phyloP scores from a whole-genome alignment of 1,284 basidiomycete genomes.

The Malassezia equina region DNA sequence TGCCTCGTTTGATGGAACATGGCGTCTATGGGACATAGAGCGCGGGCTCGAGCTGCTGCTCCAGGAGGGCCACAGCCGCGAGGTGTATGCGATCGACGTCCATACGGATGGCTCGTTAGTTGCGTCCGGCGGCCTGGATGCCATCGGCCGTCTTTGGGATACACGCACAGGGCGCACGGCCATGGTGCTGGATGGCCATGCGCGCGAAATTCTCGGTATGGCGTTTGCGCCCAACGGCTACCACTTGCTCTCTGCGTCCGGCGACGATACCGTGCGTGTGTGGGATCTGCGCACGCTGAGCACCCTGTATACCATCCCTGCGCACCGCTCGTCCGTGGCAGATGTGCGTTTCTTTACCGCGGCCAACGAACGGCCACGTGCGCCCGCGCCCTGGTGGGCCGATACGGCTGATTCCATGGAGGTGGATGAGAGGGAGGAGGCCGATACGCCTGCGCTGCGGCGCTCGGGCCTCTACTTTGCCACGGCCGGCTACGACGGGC shows the following conservation, averaged over 20 bases:
- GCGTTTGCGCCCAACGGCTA: constrained; percentile 93
- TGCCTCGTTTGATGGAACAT: constrained; percentile 95
- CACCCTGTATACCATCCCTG: constrained; percentile 89
- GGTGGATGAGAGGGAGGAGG: constrained; percentile 30
- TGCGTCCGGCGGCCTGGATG: constrained; percentile 89
- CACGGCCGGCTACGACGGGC: constrained; percentile 85
- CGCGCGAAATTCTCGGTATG: constrained; percentile 80
- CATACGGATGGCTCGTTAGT: constrained; percentile 86
- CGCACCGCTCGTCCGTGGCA: constrained; percentile 84
- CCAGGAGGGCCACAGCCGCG: constrained; percentile 95
- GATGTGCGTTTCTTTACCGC: constrained; percentile 77
- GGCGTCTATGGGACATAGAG: constrained; percentile 88
- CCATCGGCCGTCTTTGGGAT: constrained; percentile 95
- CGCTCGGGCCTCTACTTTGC: constrained; percentile 72
- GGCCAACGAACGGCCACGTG: constrained; percentile 24
- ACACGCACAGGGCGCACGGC: constrained; percentile 84
- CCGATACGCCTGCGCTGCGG: constrained; percentile 11
- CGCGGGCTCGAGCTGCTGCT: constrained; percentile 70
- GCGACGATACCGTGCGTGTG: constrained; percentile 92
- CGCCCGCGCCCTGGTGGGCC: constrained; percentile 20
- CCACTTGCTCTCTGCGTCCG: constrained; percentile 89
- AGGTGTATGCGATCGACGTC: constrained; percentile 88
- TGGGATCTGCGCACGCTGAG: constrained; percentile 93
- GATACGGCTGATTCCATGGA: constrained; percentile 24
- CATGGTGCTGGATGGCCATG: constrained; percentile 96